Percentiles rank a stretch among this genome's conserved stretches.
Evolutionary conservation across 352 stramenopile species (phyloP).

Genomic region (Globisporangium nodosum): DNA sequence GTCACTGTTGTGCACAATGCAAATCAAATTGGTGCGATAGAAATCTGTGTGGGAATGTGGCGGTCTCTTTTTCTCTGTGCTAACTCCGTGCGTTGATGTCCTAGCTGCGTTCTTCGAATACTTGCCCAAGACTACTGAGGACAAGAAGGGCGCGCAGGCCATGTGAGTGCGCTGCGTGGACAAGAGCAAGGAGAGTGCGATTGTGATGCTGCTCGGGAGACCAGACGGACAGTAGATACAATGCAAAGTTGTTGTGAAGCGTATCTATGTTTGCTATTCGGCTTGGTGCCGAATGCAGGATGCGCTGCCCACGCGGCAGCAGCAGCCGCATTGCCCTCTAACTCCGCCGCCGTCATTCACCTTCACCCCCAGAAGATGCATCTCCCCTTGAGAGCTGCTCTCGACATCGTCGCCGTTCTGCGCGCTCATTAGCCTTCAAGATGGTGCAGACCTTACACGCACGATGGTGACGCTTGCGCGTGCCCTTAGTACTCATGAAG

Average conservation of each 20-base stretch:
- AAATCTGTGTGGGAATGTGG: neutral
- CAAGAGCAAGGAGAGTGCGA: neutral
- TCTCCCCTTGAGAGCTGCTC: too few species aligned
- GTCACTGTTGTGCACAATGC: neutral
- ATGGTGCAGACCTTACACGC: neutral
- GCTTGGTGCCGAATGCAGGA: too few species aligned
- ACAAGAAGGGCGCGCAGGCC: neutral
- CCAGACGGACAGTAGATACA: neutral
- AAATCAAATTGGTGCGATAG: neutral
- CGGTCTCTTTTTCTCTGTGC: neutral
- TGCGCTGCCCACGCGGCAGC: too few species aligned
- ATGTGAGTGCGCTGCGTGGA: neutral
- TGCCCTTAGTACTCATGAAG: neutral
- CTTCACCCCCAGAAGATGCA: too few species aligned
- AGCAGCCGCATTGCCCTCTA: too few species aligned
- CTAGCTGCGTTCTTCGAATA: conserved; percentile 1
- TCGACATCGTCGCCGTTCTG: neutral
- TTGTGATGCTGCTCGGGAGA: neutral
- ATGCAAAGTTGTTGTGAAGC: too few species aligned
- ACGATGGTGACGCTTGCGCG: neutral
- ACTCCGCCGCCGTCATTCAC: too few species aligned
- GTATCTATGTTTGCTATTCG: too few species aligned
- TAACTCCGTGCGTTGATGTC: neutral
- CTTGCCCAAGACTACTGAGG: neutral
- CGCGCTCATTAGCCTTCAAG: neutral